Base-by-base conservation (phyloP, 2,329 filamentous ascomycete genomes). In the Aspergillus flavus region DNA sequence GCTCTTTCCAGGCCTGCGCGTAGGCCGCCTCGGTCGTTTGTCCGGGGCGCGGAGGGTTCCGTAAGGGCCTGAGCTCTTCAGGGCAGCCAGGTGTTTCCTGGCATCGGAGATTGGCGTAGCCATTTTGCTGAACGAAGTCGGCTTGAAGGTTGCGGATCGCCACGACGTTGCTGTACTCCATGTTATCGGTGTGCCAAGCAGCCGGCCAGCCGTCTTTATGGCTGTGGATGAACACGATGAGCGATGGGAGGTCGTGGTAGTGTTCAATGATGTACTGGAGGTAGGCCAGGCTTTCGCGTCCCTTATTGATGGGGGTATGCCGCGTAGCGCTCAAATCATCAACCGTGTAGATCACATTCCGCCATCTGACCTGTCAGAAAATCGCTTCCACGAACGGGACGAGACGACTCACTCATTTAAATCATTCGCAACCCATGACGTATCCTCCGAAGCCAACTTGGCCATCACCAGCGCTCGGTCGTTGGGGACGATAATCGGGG, bases 91-190 rank as follows among this genome's bases (percentile, higher is more conserved):
- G 75, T 3, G 68, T 69, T 41, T 72, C 59, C 62, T 73, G 68
- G 58, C 87, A 89, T 57, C 87, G 83, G 58, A 89, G 77, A 69
- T 87, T 89, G 68, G 84, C 82, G 71, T 87, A 89, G 19, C 86
- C 86, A 56, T 80, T 75, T 53, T 79, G 71, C 46, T 80, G 78
- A 3, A 89, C 79, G 62, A 83, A 81, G 14, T 82, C 76, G 39
- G 84, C 72, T 30, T 81, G 81, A 30, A 88, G 79, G 39, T 78
- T 75, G 53, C 79, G 81, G 45, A 88, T 78, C 4, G 83, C 79
- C 4, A 81, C 78, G 19, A 87, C 79, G 21, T 82, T 83, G 74
- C 85, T 84, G 78, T 85, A 82, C 59, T 84, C 79, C 57, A 82
- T 81, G 62, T 83, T 81, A 65, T 87, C 85, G 70, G 86, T 87